Evolutionary conservation across 192 early-diverging fungal genomes (phyloP).

Genomic region (Martensiomyces pterosporus): DNA sequence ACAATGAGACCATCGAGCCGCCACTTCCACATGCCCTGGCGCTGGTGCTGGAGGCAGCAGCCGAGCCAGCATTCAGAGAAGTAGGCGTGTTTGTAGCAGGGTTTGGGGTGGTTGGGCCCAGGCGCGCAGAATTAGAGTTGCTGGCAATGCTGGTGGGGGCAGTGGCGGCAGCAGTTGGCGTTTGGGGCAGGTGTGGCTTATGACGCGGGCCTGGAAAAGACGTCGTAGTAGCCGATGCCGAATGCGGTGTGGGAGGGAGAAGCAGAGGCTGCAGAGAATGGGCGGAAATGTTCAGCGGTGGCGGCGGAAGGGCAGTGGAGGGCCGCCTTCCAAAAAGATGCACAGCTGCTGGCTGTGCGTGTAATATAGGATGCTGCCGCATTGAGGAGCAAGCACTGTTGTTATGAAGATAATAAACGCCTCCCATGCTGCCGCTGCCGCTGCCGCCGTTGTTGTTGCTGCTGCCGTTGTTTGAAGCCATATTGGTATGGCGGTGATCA

Average conservation of each 20-base stretch:
- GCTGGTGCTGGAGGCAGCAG: too few relatives aligned
- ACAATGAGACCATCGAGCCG: too few relatives aligned
- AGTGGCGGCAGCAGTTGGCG: too few relatives aligned
- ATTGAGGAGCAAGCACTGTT: slow-evolving; percentile 17
- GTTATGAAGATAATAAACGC: slow-evolving; percentile 5
- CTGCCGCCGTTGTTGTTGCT: slow-evolving; percentile 6
- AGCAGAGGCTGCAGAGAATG: slow-evolving; percentile 32
- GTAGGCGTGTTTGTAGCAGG: too few relatives aligned
- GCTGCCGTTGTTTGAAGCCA: too few relatives aligned
- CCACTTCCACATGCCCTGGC: too few relatives aligned
- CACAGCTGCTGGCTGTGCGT: too few relatives aligned
- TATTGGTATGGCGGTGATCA: slow-evolving; percentile 1
- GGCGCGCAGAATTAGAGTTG: slow-evolving; percentile 20
- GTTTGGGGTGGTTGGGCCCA: slow-evolving; percentile 12
- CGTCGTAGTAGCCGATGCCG: slow-evolving; percentile 21
- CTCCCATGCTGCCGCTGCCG: slow-evolving; percentile 1
- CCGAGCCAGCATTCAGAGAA: too few relatives aligned
- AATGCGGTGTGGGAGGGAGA: slow-evolving; percentile 28
- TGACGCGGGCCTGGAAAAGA: slow-evolving; percentile 11
- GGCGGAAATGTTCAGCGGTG: slow-evolving; percentile 37
- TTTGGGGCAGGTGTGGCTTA: slow-evolving; percentile 22
- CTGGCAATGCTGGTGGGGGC: slow-evolving; percentile 26
- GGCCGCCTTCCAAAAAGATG: slow-evolving; percentile 41
- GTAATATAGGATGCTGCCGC: slow-evolving; percentile 36
- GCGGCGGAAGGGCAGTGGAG: slow-evolving; percentile 38